Base-by-base conservation (phyloP, 108 stramenopile species). In the Cyclostephanos invisitatus region DNA sequence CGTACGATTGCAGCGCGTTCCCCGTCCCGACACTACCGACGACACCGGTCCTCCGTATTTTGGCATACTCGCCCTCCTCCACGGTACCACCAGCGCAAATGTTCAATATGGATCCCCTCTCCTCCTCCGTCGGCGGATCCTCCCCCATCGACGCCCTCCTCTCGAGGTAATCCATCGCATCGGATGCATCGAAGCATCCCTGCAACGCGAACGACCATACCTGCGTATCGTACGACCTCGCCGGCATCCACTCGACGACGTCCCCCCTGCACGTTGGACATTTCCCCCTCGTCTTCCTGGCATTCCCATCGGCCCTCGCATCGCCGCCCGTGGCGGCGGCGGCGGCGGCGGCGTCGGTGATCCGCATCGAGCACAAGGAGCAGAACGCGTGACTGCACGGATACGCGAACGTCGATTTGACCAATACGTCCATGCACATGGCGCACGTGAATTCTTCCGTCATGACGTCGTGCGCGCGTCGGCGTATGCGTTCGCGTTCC, bases 321-420 rank as follows among this genome's bases (percentile, higher is more conserved):
- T 32, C 59, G 59, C 9, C 59, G 22, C 7, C 32, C 11, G 28
- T 17, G 38, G 62, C 22, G 35, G 59, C 24, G 7, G 35, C 25
- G 2, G 7, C 29, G 9, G 8, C 38, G 12, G 32, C 37, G 18
- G 21, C 29, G 8, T 42, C 24, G 14, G 24, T 18, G 25, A 68
- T 35, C 0, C 28, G 14, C 2, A 20, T 53, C 1, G 75, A 48
- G 75, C 75, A 76, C 48, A 69, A 44, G 15, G 44, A 55, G 22
- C 75, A 76, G 54, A 76, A 76, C 12, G 75, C 68, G 50, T 70
- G 76, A 55, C 55, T 44, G 61, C 68, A 76, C 2, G 76, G 76
- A 44, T 24, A 61, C 20, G 76, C 76, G 38, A 77, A 77, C 3
- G 76, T 77, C 0, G 68, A 70, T 37, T 64, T 47, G n/a, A 77